Conservation (phyloP, 2,329 filamentous ascomycete genomes). For the Exophiala sideris region DNA sequence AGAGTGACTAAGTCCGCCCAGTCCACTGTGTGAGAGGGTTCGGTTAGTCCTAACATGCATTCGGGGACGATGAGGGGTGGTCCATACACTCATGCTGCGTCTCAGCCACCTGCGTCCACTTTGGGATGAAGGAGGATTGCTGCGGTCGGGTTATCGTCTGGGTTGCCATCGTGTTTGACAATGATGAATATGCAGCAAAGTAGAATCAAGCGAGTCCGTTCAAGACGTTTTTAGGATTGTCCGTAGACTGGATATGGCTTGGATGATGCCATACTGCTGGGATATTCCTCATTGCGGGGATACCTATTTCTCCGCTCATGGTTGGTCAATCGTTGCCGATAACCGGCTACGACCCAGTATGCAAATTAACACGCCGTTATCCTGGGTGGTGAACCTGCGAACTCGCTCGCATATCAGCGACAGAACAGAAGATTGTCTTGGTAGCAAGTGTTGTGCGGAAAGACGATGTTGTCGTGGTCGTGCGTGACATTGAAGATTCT, state of each 20-base stretch:
- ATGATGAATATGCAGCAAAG: too few relatives aligned
- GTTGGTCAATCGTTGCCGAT: too few relatives aligned
- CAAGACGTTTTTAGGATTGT: not conserved
- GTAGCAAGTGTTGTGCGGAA: too few relatives aligned
- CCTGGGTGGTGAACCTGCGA: too few relatives aligned
- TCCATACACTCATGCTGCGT: slow-evolving; percentile 18
- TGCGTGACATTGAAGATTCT: too few relatives aligned
- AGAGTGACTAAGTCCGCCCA: slow-evolving; percentile 27
- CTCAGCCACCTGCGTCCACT: slow-evolving; percentile 17
- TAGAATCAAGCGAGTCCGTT: too few relatives aligned
- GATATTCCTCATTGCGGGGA: slow-evolving; percentile 10
- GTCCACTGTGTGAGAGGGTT: slow-evolving; percentile 13
- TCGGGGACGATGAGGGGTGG: too few relatives aligned
- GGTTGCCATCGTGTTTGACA: slow-evolving; percentile 8
- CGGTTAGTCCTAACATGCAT: not conserved
- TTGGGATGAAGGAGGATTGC: slow-evolving; percentile 1
- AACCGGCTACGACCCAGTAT: too few relatives aligned
- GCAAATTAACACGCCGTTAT: too few relatives aligned
- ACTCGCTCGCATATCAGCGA: too few relatives aligned
- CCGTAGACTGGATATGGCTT: not conserved
- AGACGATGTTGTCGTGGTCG: too few relatives aligned
- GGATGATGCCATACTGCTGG: slow-evolving; percentile 5
- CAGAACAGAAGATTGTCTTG: too few relatives aligned
- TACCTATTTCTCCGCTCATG: not conserved
- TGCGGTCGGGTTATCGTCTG: slow-evolving; percentile 8